phyloP scores from a whole-genome alignment of 164 flowering plant genomes.

The Kalanchoe fedtschenkoi region DNA sequence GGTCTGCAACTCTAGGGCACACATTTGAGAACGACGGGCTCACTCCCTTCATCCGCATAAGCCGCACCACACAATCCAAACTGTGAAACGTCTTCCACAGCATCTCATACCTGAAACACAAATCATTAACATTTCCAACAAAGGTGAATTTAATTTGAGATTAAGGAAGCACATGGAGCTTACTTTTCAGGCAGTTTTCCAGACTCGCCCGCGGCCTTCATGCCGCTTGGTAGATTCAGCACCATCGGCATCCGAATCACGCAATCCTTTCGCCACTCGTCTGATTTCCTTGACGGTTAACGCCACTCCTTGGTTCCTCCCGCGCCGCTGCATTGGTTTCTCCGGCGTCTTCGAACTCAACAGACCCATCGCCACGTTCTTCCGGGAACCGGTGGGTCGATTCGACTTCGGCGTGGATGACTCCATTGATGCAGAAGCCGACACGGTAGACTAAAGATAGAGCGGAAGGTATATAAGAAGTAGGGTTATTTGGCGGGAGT shows the following conservation, averaged over 20 bases:
- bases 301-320: constrained; percentile 19
- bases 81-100: constrained; percentile 8
- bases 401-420: not conserved
- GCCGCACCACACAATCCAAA: constrained; percentile 43
- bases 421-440: constrained; percentile 1
- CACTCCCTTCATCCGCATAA: constrained; percentile 45
- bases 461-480: not conserved
- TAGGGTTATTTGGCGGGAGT: constrained; percentile 19
- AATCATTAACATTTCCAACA: not conserved
- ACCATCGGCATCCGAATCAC: not conserved
- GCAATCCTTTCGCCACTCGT: constrained; percentile 15
- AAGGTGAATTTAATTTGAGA: not conserved
- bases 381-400: no score
- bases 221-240: constrained; percentile 3
- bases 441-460: no score
- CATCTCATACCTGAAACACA: constrained; percentile 24
- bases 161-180: constrained; percentile 2
- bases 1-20: constrained; percentile 29
- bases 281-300: constrained; percentile 23
- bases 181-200: constrained; percentile 23
- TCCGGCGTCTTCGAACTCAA: constrained; percentile 20
- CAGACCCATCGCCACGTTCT: not conserved
- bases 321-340: constrained; percentile 13
- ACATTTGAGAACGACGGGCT: constrained; percentile 43
- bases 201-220: not conserved